Evolutionary conservation across 306 rosid genomes (phyloP), one percentile per base, ranked within the genome.

Genomic region (Fragaria vesca): DNA sequence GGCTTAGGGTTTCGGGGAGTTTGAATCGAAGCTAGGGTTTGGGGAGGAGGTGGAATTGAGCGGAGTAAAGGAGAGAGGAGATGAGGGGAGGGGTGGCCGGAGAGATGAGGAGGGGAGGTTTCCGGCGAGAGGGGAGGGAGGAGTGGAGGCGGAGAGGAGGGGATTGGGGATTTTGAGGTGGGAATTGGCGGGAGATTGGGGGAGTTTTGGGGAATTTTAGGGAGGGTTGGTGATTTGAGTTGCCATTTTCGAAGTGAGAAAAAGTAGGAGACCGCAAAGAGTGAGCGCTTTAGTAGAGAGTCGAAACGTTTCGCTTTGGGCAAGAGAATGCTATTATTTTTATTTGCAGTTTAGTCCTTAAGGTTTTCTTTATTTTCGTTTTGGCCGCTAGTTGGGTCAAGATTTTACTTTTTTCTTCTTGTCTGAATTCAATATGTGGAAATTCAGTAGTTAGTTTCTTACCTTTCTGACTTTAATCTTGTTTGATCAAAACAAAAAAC

Each of bases 101-200:
- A 58, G 15, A 58, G 65, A 4, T 58, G 65, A 21, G 17, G 45
- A 4, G 16, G 66, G 12, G 45, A 42, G 11, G 9, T 73, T 73
- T 57, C 24, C 28, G 54, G 74, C 46, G 46, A 38, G 55, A 47
- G 75, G 7, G 74, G 82, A 76, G 78, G 81, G 81, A 66, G 71
- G 50, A 36, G 28, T 28, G 28, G 16, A 32, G 30, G 54, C 2
- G 36, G 61, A 9, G 30, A 26, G 76, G 32, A 24, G 58, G 40
- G 57, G 30, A 26, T 72, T 20, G 48, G 65, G 72, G 73, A 21
- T 76, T 76, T 55, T 46, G 50, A 46, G 50, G 26, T 26, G 75
- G 61, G 76, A 84, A 74, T 69, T 81, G 85, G 88, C 88, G 88
- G 88, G 88, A 81, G 77, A 52, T 17, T 48, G 17, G 54, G 69